Evolutionary conservation across 1,139 yeast species (phyloP), one percentile per base, ranked within the genome.

Genomic region (Lodderomyces margitis): DNA sequence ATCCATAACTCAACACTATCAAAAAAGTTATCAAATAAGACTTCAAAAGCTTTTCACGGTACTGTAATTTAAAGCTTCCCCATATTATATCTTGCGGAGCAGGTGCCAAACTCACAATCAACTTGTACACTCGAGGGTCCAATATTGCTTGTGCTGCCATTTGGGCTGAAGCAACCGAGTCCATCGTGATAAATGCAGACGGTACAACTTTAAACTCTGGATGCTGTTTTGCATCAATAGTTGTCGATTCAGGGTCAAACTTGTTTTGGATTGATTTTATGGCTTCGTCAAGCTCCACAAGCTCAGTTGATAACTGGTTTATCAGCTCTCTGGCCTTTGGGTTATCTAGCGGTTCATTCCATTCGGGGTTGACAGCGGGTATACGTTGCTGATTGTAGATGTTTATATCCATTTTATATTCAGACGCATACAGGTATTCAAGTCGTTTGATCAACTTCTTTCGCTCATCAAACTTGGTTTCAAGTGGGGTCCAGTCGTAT

Each of bases 131-230:
- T 46, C 87, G 70, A 5, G 92, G 92, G 54, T 85, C 92, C 42
- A 85, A 61, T 0, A 85, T 86, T 0, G 92, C 85, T 55, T 85
- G 94, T 0, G 92, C 92, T 2, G 87, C 86, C 87, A 84, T 83
- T 60, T 85, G 94, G 0, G 92, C 92, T 37, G 86, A 80, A 0
- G 92, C 92, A 1, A 84, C 92, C 0, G 88, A 80, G 49, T 83
- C 88, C 92, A 85, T 83, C 1, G 92, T 85, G 5, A 85, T 77
- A 54, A 85, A 85, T 0, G 92, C 92, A 8, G 87, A 78, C 8
- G 87, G 81, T 0, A 86, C 73, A 21, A 60, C 67, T 33, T 54
- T 59, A 47, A 67, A 66, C 31, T 56, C 61, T 2, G 60, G 61
- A 40, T 63, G 49, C 11, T 52, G 50, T n/a, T 47, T 49, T 11